Evolutionary conservation across 2,329 filamentous ascomycete species (phyloP).

Genomic region (Arthrobotrys musiformis): DNA sequence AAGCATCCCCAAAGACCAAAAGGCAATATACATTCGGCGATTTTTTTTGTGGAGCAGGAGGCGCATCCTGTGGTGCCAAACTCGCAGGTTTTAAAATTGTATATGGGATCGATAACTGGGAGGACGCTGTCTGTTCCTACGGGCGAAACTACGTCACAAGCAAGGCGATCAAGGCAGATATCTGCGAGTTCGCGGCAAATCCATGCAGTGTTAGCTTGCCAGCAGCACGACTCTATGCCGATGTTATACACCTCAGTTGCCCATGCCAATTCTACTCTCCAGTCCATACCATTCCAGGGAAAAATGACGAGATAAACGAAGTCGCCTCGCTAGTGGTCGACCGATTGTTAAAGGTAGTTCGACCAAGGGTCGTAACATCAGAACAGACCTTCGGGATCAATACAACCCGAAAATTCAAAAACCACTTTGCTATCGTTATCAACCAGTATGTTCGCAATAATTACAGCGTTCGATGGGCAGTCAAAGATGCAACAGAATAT

Average conservation of each 20-base stretch:
- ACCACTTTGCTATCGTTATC: constrained; percentile 70
- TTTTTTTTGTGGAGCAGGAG: constrained; percentile 78
- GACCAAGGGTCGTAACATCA: constrained; percentile 77
- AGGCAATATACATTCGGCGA: constrained; percentile 75
- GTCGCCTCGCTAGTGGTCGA: constrained; percentile 67
- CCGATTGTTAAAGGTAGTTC: constrained; percentile 69
- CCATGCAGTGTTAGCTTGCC: constrained; percentile 65
- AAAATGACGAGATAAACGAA: constrained; percentile 75
- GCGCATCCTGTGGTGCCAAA: constrained; percentile 73
- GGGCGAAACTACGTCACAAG: constrained; percentile 65
- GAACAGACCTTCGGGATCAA: constrained; percentile 81
- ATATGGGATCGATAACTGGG: constrained; percentile 74
- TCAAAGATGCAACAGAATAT: constrained; percentile 67
- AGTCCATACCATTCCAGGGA: constrained; percentile 72
- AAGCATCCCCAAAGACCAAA: neutral
- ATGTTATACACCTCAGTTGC: constrained; percentile 79
- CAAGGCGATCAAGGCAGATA: constrained; percentile 63
- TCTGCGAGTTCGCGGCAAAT: constrained; percentile 67
- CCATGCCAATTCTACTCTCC: constrained; percentile 82
- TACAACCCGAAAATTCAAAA: constrained; percentile 63
- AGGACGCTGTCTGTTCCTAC: constrained; percentile 70
- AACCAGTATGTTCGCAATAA: constrained; percentile 72
- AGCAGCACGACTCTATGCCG: constrained; percentile 65
- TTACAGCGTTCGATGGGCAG: constrained; percentile 77
- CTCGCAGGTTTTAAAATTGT: constrained; percentile 70